phyloP scores from a whole-genome alignment of 768 basidiomycete species.

The Pulveroboletus ravenelii region DNA sequence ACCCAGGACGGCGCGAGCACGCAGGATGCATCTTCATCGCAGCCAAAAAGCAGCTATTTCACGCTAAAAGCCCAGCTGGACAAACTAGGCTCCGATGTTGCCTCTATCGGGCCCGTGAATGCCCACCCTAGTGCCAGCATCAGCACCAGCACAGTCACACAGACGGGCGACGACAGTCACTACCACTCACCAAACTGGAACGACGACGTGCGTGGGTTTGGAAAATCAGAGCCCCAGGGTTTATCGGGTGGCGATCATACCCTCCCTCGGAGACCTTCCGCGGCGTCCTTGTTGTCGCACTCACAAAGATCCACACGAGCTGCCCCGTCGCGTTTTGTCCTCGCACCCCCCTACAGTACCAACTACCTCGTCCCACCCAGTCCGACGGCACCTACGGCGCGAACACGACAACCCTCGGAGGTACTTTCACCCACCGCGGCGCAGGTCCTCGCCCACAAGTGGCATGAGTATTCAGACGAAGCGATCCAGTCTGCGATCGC shows the following conservation, averaged over 20 bases:
- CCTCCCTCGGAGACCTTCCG: conserved; percentile 27
- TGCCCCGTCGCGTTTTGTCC: conserved; percentile 34
- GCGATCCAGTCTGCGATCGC: conserved; percentile 64
- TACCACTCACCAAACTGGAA: conserved; percentile 36
- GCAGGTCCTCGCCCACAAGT: conserved; percentile 60
- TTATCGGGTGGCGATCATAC: conserved; percentile 17
- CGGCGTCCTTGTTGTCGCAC: conserved; percentile 37
- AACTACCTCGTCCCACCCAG: conserved; percentile 33
- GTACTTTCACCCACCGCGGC: conserved; percentile 27
- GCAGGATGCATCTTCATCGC: conserved; percentile 6
- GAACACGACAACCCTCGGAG: conserved; percentile 10
- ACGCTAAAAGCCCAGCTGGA: conserved; percentile 61
- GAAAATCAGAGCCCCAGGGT: conserved; percentile 36
- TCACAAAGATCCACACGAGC: conserved; percentile 35
- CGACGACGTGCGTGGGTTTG: conserved; percentile 54
- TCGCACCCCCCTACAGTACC: conserved; percentile 36
- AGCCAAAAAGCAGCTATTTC: conserved; percentile 52
- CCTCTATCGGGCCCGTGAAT: conserved; percentile 13
- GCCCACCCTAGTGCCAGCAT: conserved; percentile 9
- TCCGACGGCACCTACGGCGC: conserved; percentile 22
- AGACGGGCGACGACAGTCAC: background rate
- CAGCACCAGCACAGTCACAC: background rate
- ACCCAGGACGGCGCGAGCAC: conserved; percentile 27
- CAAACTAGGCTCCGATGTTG: conserved; percentile 27
- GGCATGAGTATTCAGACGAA: conserved; percentile 77